Percentiles rank a stretch among this genome's conserved stretches.
Conservation (phyloP, 371 early-diverging fungal genomes). For the Mucor circinelloides region DNA sequence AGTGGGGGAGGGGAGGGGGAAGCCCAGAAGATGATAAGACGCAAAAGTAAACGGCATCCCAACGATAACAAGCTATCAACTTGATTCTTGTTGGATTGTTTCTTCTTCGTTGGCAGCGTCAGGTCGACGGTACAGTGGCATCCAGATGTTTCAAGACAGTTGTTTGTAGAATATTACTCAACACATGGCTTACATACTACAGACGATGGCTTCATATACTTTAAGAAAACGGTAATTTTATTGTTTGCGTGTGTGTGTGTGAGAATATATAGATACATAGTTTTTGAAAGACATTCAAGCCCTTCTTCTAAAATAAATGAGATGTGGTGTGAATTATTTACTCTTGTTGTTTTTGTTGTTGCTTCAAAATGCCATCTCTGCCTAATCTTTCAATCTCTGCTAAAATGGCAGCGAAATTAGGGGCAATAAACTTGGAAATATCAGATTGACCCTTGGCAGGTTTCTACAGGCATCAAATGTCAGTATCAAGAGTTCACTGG, state of each 20-base stretch:
- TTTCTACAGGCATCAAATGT: conserved; percentile 22
- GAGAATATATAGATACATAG: neutral
- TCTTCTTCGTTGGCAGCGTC: no score
- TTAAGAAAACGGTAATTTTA: neutral
- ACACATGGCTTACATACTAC: no score
- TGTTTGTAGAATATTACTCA: no score
- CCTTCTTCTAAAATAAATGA: conserved; percentile 1
- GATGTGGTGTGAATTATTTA: neutral
- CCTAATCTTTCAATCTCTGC: conserved; percentile 64
- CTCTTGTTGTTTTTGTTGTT: conserved; percentile 6
- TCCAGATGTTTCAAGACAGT: no score
- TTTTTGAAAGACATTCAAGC: neutral
- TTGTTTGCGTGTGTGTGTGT: neutral
- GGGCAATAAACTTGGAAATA: conserved; percentile 54
- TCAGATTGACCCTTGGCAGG: conserved; percentile 45
- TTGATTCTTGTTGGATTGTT: no score
- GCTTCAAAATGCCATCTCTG: conserved; percentile 6
- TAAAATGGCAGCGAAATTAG: conserved; percentile 69
- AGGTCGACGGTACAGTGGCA: no score
- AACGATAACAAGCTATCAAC: no score
- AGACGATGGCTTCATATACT: no score
- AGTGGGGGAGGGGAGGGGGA: no score
- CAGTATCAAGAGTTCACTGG: neutral
- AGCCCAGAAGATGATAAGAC: no score
- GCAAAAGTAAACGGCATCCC: no score